Evolutionary conservation across 2,329 filamentous ascomycete genomes (phyloP).

Genomic region (Arachnomyces sp.): DNA sequence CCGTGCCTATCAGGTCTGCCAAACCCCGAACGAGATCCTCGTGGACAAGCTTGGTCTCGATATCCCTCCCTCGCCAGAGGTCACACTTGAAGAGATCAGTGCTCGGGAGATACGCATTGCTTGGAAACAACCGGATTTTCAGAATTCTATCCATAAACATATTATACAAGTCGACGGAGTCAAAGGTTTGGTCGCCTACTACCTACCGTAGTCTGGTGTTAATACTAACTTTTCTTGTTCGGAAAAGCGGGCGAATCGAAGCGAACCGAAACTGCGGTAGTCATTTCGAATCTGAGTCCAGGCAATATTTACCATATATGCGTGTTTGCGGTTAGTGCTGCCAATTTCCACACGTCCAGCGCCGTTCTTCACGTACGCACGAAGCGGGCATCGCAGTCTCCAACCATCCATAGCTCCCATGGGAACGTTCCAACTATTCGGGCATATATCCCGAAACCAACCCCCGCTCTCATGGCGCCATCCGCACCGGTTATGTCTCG

Average conservation of each 20-base stretch:
- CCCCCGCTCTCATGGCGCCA: slow-evolving; percentile 52
- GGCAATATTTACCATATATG: slow-evolving; percentile 88
- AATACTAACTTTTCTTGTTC: slow-evolving; percentile 4
- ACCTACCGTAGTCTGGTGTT: background rate
- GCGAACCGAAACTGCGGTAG: slow-evolving; percentile 76
- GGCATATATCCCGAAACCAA: slow-evolving; percentile 47
- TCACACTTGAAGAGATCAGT: slow-evolving; percentile 84
- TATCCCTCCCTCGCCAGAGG: slow-evolving; percentile 79
- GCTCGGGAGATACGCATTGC: slow-evolving; percentile 80
- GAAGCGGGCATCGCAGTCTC: slow-evolving; percentile 41
- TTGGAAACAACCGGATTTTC: slow-evolving; percentile 70
- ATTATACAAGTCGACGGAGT: slow-evolving; percentile 90
- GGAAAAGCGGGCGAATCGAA: slow-evolving; percentile 71
- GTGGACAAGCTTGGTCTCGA: slow-evolving; percentile 89
- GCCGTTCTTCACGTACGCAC: slow-evolving; percentile 78
- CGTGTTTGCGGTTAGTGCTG: slow-evolving; percentile 81
- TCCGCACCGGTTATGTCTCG: slow-evolving; percentile 54
- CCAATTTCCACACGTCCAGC: slow-evolving; percentile 89
- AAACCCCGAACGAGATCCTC: slow-evolving; percentile 83
- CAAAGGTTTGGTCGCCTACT: slow-evolving; percentile 54
- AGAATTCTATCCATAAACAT: slow-evolving; percentile 70
- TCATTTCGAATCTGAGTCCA: slow-evolving; percentile 78
- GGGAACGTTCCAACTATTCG: slow-evolving; percentile 38
- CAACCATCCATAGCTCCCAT: slow-evolving; percentile 27
- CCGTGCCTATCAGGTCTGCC: slow-evolving; percentile 79